Percentiles rank a stretch among this genome's conserved stretches.
phyloP scores from a whole-genome alignment of 306 rosid species.

The Vigna nakashimae region DNA sequence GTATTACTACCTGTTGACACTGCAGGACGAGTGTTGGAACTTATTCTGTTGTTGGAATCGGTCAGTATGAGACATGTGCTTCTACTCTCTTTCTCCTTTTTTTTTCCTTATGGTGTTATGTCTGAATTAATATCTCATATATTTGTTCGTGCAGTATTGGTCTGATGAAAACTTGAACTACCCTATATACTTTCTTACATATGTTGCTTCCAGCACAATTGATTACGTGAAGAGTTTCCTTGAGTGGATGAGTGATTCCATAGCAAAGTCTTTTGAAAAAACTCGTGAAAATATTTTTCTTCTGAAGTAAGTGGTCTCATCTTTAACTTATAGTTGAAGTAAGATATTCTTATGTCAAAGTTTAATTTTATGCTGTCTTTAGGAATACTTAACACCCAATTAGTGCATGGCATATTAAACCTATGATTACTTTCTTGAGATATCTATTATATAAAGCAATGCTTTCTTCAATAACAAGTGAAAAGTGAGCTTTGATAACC shows the following conservation, averaged over 20 bases:
- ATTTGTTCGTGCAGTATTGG: conserved; percentile 85
- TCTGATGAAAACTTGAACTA: conserved; percentile 75
- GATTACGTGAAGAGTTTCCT: conserved; percentile 93
- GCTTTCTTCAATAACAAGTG: conserved; percentile 31
- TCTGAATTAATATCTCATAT: conserved; percentile 39
- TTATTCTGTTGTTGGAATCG: conserved; percentile 81
- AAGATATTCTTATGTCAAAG: conserved; percentile 1
- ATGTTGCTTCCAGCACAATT: conserved; percentile 88
- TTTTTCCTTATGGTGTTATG: conserved; percentile 3
- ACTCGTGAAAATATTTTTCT: conserved; percentile 91
- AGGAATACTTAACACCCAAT: conserved; percentile 2
- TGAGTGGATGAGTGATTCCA: conserved; percentile 99
- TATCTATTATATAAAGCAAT: conserved; percentile 9
- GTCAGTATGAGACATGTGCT: conserved; percentile 57
- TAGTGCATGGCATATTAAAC: neutral
- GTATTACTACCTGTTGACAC: conserved; percentile 91
- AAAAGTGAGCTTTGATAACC: conserved; percentile 7
- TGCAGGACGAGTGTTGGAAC: conserved; percentile 89
- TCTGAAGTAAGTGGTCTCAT: conserved; percentile 72
- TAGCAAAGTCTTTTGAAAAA: conserved; percentile 92
- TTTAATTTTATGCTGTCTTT: neutral
- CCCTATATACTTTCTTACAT: conserved; percentile 85
- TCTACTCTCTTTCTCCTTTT: conserved; percentile 17
- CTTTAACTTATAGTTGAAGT: conserved; percentile 26
- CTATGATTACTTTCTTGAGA: conserved; percentile 32